Base-by-base conservation (phyloP, 805 yeast species). In the Lipomyces chichibuensis region DNA sequence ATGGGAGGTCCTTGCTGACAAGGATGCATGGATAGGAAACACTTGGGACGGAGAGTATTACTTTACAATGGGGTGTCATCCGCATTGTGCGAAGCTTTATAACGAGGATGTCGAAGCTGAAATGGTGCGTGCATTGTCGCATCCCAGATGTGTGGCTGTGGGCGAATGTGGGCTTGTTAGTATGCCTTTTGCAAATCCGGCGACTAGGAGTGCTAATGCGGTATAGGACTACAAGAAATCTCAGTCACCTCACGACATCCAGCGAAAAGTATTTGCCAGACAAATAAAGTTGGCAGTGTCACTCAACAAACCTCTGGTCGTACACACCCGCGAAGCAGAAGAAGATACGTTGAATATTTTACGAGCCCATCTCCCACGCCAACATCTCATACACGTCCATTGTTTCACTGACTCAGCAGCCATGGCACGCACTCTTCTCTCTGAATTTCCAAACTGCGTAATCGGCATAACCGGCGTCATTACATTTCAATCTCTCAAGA, bases 401-500 rank as follows among this genome's bases (percentile, higher is more conserved):
- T 67, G 70, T 56, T 67, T 67, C 37, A 67, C 70, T 3, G 69
- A 65, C 55, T 67, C 70, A 1, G 67, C 57, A 9, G 60, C 1
- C 37, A 61, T 67, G 69, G 70, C 60, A 7, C 53, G 62, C 3
- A 65, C 57, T 2, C 59, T 67, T 35, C 49, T 67, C 8, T 51
- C 46, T 9, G 27, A 33, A 32, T 67, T 63, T 35, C 70, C 70
- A 11, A 67, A 67, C 39, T 52, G 69, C 14, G 65, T 61, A 8
- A 67, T 67, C 52, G 70, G 70, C 33, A 65, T 67, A 35, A 67
- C 70, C 27, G 70, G 70, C 7, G 70, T 67, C n/a, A 59, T 67
- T 27, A 67, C 70, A 17, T 67, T 37, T 54, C 37, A 46, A 35
- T 54, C 70, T 13, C 58, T 67, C 32, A 43, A 66, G 14, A 65